Evolutionary conservation across 1,284 basidiomycete species (phyloP).

Genomic region (Sutorius eximius): DNA sequence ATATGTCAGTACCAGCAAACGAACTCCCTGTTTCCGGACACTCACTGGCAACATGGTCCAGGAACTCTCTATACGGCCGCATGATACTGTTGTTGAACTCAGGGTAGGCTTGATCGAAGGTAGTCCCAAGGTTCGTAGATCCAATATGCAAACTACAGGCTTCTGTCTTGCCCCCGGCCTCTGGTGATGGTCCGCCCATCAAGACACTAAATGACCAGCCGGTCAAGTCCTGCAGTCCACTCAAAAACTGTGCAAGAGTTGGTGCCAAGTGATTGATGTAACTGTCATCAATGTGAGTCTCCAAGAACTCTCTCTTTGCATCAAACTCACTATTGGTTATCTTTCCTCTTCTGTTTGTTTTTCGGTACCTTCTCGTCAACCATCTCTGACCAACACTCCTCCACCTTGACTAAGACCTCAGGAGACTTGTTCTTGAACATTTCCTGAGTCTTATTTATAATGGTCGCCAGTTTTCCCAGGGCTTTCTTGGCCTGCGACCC

Average conservation of each 20-base stretch:
- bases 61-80: neutral
- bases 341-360: neutral
- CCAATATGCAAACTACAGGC: neutral
- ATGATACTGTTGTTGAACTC: neutral
- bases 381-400: neutral
- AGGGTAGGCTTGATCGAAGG: neutral
- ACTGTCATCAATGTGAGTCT: neutral
- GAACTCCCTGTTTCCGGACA: neutral
- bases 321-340: neutral
- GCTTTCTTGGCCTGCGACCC: neutral
- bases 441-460: neutral
- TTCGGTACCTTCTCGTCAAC: neutral
- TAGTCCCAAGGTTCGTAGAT: neutral
- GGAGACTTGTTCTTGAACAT: neutral
- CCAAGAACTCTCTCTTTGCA: too few relatives aligned
- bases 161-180: neutral
- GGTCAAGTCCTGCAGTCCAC: neutral
- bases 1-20: too few relatives aligned
- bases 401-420: neutral
- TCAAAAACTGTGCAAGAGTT: neutral
- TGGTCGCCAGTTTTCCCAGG: neutral
- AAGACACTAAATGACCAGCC: neutral
- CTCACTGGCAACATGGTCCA: neutral
- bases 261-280: neutral
- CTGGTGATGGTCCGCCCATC: neutral